A percentile compares a stretch with the other conserved stretches of the same genome.
Conservation (phyloP, 768 basidiomycete genomes). For the Tulasnella sp. region DNA sequence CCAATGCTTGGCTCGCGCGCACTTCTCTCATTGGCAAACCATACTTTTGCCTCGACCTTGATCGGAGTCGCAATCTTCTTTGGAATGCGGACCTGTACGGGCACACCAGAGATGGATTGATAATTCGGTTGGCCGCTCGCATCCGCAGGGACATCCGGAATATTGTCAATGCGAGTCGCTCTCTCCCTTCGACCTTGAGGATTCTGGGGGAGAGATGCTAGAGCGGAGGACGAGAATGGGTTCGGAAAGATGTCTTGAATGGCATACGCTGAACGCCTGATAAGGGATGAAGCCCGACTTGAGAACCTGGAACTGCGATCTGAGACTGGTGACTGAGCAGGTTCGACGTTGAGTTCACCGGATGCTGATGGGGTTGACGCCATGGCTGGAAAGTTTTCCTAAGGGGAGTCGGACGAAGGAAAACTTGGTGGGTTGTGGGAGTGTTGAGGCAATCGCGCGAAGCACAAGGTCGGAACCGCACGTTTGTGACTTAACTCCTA, state of each 20-base stretch:
- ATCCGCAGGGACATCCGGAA: slow-evolving; percentile 55
- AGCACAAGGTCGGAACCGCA: not conserved
- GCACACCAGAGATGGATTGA: slow-evolving; percentile 63
- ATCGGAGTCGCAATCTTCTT: slow-evolving; percentile 79
- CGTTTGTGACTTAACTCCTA: not conserved
- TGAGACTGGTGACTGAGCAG: not conserved
- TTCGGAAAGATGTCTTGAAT: slow-evolving; percentile 51
- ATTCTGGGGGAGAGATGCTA: slow-evolving; percentile 49
- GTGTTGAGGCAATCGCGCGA: not conserved
- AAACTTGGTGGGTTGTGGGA: slow-evolving; percentile 1
- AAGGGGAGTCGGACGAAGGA: not conserved
- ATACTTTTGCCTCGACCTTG: slow-evolving; percentile 91
- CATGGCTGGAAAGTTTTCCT: not conserved
- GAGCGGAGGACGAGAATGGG: slow-evolving; percentile 68
- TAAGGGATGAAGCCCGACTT: slow-evolving; percentile 35
- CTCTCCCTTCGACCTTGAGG: slow-evolving; percentile 41
- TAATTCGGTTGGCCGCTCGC: slow-evolving; percentile 60
- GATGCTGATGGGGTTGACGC: not conserved
- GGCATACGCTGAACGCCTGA: slow-evolving; percentile 60
- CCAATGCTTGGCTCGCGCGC: slow-evolving; percentile 34
- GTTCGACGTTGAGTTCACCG: not conserved
- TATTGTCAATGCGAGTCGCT: slow-evolving; percentile 69
- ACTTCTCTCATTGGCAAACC: slow-evolving; percentile 97
- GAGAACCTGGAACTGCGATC: slow-evolving; percentile 12
- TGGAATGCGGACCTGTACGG: slow-evolving; percentile 66